Conservation (phyloP, 1,139 yeast species). For the Nakaseomyces kungkrabaensis region DNA sequence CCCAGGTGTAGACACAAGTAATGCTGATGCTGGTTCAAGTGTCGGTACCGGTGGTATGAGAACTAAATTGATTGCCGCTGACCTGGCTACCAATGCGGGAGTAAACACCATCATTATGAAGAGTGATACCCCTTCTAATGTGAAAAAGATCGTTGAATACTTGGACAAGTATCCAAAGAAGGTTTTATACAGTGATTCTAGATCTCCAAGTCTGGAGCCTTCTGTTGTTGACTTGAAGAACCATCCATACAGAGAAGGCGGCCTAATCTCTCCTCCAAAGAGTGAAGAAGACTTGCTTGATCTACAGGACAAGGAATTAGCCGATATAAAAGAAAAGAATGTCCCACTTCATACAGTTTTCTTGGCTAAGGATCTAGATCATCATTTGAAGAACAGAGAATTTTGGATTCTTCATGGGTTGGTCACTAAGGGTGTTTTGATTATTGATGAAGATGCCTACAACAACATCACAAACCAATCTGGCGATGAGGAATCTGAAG, state of each 20-base stretch:
- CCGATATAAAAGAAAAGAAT: slow-evolving; percentile 22
- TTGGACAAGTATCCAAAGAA: slow-evolving; percentile 27
- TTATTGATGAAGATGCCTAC: slow-evolving; percentile 76
- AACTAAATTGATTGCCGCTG: slow-evolving; percentile 89
- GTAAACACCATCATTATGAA: slow-evolving; percentile 79
- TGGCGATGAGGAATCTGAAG: background rate
- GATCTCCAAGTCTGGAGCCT: background rate
- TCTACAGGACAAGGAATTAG: slow-evolving; percentile 28
- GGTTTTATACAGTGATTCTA: background rate
- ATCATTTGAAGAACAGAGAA: slow-evolving; percentile 62
- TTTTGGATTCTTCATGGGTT: slow-evolving; percentile 91
- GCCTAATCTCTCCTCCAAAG: background rate
- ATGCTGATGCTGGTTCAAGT: slow-evolving; percentile 57
- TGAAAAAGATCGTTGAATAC: slow-evolving; percentile 64
- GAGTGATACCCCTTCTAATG: slow-evolving; percentile 62
- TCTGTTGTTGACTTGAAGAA: background rate
- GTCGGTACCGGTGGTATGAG: slow-evolving; percentile 99
- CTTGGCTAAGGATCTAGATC: slow-evolving; percentile 49
- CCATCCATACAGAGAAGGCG: background rate
- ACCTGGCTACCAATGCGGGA: slow-evolving; percentile 85
- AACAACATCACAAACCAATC: background rate
- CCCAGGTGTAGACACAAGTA: slow-evolving; percentile 62
- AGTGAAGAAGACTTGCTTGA: slow-evolving; percentile 34
- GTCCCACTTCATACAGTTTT: slow-evolving; percentile 86
- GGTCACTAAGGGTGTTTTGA: slow-evolving; percentile 62